Percentiles rank a stretch among this genome's conserved stretches.
phyloP scores from a whole-genome alignment of 163 green algal genomes.

The Chlorella variabilis region DNA sequence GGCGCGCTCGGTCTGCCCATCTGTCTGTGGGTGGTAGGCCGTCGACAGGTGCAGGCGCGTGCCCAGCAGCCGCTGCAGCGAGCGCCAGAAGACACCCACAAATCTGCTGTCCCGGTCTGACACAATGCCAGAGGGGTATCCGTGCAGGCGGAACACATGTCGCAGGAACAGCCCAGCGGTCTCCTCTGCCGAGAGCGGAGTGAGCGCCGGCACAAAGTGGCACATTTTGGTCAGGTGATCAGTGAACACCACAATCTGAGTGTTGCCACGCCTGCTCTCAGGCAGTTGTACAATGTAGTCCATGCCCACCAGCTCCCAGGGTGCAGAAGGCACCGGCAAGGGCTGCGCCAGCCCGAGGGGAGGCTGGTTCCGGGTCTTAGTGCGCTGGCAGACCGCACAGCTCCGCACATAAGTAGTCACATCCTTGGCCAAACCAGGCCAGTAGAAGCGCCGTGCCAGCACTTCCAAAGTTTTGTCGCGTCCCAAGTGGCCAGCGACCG shows the following conservation, averaged over 20 bases:
- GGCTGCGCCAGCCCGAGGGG: slow-evolving; percentile 4
- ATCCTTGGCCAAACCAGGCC: not conserved
- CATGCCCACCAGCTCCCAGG: slow-evolving; percentile 32
- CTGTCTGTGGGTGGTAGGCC: slow-evolving; percentile 66
- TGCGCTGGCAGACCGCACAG: slow-evolving; percentile 43
- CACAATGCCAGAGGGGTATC: slow-evolving; percentile 49
- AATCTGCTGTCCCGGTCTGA: slow-evolving; percentile 64
- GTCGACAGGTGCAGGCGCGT: slow-evolving; percentile 56
- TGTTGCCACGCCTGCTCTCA: not conserved
- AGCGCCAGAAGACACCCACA: slow-evolving; percentile 55
- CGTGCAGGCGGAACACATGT: slow-evolving; percentile 53
- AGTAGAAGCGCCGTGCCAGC: not conserved
- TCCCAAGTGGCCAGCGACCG: slow-evolving; percentile 17
- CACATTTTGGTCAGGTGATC: slow-evolving; percentile 32
- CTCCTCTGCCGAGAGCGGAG: not conserved
- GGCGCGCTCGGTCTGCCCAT: slow-evolving; percentile 68
- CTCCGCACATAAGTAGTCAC: not conserved
- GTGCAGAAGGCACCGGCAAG: not conserved
- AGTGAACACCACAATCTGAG: slow-evolving; percentile 3
- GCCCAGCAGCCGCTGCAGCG: slow-evolving; percentile 38
- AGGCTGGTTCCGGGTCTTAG: slow-evolving; percentile 1
- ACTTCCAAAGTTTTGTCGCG: not conserved
- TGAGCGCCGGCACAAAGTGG: slow-evolving; percentile 23
- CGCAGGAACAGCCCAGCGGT: slow-evolving; percentile 43
- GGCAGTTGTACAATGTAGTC: slow-evolving; percentile 37